These are phyloP conservation scores for Fusarium hostae DNA, from an alignment of 2,329 filamentous ascomycete species.

Conservation along the genomic window DNA sequence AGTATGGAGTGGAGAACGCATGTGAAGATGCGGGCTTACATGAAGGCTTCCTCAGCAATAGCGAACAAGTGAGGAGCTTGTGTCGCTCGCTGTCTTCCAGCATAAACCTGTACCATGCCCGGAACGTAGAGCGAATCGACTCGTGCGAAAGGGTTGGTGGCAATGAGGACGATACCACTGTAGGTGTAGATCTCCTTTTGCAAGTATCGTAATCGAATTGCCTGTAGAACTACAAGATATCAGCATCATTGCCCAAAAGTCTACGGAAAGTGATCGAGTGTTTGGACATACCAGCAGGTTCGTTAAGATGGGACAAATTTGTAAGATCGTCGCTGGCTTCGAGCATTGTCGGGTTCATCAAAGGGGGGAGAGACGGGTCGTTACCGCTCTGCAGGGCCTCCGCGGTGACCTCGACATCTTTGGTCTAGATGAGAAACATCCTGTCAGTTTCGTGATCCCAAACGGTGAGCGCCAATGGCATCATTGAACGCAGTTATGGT, in stretches of 20 bases:
- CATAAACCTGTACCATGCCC: conserved; percentile 99
- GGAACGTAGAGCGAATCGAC: conserved; percentile 98
- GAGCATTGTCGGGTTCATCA: conserved; percentile 98
- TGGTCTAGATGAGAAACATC: conserved; percentile 61
- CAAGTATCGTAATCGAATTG: conserved; percentile 94
- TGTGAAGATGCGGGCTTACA: conserved; percentile 62
- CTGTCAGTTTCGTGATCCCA: conserved; percentile 16
- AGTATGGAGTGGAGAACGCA: conserved; percentile 44
- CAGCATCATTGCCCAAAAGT: conserved; percentile 34
- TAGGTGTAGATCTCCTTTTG: conserved; percentile 99
- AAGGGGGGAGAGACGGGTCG: conserved; percentile 82
- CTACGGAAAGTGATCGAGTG: neutral
- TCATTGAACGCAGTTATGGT: neutral
- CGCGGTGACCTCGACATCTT: conserved; percentile 80
- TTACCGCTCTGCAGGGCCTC: conserved; percentile 81
- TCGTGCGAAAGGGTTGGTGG: conserved; percentile 96
- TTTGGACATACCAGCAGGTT: conserved; percentile 81
- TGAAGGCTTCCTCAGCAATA: conserved; percentile 98
- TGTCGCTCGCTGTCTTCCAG: conserved; percentile 93
- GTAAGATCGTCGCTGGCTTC: conserved; percentile 98
- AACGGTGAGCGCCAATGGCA: neutral
- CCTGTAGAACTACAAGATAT: conserved; percentile 80
- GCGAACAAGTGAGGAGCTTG: conserved; percentile 98
- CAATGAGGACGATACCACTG: conserved; percentile 97
- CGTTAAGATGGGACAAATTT: conserved; percentile 96